These are phyloP conservation scores for Trichocladium uniseriatum DNA, from an alignment of 495 filamentous ascomycete genomes.

Conservation along the genomic window DNA sequence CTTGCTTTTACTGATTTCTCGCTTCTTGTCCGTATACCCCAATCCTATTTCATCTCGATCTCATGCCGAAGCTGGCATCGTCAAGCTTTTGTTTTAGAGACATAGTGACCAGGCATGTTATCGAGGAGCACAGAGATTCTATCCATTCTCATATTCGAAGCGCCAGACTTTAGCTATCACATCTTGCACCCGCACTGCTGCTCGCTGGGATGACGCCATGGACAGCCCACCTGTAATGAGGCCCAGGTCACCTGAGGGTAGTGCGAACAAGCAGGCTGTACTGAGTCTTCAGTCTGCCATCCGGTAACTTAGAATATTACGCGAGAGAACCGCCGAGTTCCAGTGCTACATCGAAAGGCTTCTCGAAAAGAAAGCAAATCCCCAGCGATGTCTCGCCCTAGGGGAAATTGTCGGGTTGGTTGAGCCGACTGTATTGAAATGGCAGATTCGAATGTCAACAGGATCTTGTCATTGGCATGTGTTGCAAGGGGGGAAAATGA, in stretches of 20 bases:
- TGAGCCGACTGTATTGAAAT: no score
- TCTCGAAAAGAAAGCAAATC: constrained; percentile 1
- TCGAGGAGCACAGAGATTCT: neutral
- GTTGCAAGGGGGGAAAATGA: no score
- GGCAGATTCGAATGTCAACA: no score
- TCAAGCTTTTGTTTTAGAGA: no score
- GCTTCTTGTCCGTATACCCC: constrained; percentile 1
- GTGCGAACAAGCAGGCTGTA: neutral
- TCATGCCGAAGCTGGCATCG: neutral
- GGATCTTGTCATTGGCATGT: no score
- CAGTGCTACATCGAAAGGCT: constrained; percentile 16
- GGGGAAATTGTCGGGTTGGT: no score
- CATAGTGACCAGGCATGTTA: no score
- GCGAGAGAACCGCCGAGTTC: constrained; percentile 10
- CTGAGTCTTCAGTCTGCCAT: neutral
- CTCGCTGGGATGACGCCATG: neutral
- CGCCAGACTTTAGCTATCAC: neutral
- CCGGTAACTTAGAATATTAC: constrained; percentile 4
- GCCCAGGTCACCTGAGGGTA: neutral
- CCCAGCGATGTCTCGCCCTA: neutral
- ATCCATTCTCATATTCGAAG: neutral
- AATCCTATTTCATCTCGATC: neutral
- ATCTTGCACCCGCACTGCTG: neutral
- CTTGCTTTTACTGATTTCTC: neutral
- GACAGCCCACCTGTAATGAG: no score